A percentile compares a stretch with the other conserved stretches of the same genome.
These are phyloP conservation scores for Salvia hispanica DNA, from an alignment of 257 asterid species.

Conservation along the genomic window DNA sequence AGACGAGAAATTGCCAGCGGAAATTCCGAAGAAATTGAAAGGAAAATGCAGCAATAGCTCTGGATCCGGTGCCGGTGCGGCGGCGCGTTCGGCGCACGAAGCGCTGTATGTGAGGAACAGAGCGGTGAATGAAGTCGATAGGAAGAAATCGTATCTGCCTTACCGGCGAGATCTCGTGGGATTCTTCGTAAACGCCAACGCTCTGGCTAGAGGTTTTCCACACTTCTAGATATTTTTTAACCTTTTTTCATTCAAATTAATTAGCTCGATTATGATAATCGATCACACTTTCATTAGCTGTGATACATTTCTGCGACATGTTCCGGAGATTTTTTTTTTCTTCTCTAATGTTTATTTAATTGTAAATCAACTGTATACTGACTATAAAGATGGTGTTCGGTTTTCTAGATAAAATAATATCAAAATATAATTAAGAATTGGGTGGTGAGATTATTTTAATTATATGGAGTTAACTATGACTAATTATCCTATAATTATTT, in stretches of 20 bases:
- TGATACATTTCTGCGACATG: no score
- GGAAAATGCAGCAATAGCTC: constrained; percentile 20
- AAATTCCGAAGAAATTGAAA: constrained; percentile 35
- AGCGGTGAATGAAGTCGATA: constrained; percentile 50
- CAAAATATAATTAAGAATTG: no score
- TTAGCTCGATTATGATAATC: no score
- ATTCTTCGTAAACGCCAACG: constrained; percentile 59
- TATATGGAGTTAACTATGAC: no score
- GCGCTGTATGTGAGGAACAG: constrained; percentile 56
- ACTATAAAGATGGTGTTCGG: no score
- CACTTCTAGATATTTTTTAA: constrained; percentile 32
- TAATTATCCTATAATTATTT: no score
- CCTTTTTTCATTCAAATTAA: no score
- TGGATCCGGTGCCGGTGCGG: constrained; percentile 18
- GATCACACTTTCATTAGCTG: no score
- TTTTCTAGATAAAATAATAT: no score
- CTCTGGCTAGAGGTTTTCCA: constrained; percentile 42
- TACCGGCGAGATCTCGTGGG: constrained; percentile 73
- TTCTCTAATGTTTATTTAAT: background rate
- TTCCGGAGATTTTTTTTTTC: no score
- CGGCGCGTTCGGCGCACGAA: constrained; percentile 65
- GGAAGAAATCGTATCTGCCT: constrained; percentile 77
- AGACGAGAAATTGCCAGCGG: constrained; percentile 33
- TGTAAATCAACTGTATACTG: background rate
- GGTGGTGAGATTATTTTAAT: no score